A percentile compares a stretch with the other conserved stretches of the same genome.
phyloP scores from a whole-genome alignment of 257 asterid species.

The Scutellaria barbata region DNA sequence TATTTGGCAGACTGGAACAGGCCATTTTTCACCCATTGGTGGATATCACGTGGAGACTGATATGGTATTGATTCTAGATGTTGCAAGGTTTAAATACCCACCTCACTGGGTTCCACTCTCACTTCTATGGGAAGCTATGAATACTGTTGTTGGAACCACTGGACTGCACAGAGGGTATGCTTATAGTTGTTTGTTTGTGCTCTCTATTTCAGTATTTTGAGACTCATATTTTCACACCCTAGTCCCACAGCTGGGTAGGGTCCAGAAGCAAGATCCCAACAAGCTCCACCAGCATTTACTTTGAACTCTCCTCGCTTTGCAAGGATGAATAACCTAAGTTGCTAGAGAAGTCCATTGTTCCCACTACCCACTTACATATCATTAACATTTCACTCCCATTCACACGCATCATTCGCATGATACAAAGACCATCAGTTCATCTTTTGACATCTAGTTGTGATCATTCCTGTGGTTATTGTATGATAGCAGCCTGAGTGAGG shows the following conservation, averaged over 20 bases:
- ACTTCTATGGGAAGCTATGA: slow-evolving; percentile 88
- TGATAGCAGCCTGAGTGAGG: background rate
- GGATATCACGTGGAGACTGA: slow-evolving; percentile 81
- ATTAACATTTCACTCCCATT: too few relatives aligned
- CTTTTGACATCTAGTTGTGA: background rate
- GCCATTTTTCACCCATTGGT: slow-evolving; percentile 86
- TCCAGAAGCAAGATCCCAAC: too few relatives aligned
- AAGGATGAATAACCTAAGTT: too few relatives aligned
- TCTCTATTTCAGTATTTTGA: background rate
- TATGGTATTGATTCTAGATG: slow-evolving; percentile 78
- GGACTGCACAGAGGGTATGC: slow-evolving; percentile 71
- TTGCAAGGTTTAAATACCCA: slow-evolving; percentile 86
- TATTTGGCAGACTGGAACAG: slow-evolving; percentile 66
- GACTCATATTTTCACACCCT: background rate
- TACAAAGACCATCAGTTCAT: background rate
- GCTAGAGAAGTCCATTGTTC: too few relatives aligned
- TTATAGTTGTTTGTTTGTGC: background rate
- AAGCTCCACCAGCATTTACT: too few relatives aligned
- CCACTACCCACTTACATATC: too few relatives aligned
- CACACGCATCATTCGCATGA: too few relatives aligned
- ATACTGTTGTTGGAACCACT: slow-evolving; percentile 61
- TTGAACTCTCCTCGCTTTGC: too few relatives aligned
- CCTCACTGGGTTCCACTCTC: slow-evolving; percentile 84
- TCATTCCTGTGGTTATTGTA: background rate
- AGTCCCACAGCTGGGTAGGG: too few relatives aligned